Evolutionary conservation across 768 basidiomycete genomes (phyloP), one percentile per base, ranked within the genome.

Genomic region (Naganishia vishniacii): DNA sequence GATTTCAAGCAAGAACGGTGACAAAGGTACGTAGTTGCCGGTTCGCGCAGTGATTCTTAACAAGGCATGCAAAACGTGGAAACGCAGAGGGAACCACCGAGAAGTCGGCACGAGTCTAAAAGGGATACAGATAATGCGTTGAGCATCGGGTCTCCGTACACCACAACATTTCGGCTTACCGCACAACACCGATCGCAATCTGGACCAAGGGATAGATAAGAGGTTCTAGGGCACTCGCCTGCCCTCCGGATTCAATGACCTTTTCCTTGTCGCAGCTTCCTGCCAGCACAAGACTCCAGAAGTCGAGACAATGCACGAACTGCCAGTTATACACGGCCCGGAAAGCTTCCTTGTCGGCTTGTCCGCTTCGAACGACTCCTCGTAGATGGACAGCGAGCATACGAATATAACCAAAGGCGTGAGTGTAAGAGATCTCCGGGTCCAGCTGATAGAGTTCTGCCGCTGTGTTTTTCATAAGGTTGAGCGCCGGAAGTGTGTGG

Each of bases 301-400:
- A 98, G 80, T 99, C 95, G 68, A 99, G 80, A 64, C 86, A 89
- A 75, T 99, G 95, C 2, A 87, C 88, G 69, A 87, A 97, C 79
- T 97, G 95, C 95, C 95, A 99, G 79, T 97, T 99, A 79, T 99
- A 95, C 23, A 99, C 94, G 70, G 88, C 86, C 76, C 87, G 87
- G 79, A 88, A 93, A 9, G 90, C 86, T 69, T 98, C 92, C 87
- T 91, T 75, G 40, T 66, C 63, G 29, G 61, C 56, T 51, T 65
- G 59, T 23, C 61, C 63, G 41, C 58, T 34, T 51, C 72, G 70
- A 4, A 74, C 71, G 40, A 75, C 73, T n/a, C 62, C 69, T 47
- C 95, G 81, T 42, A 99, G 81, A 72, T 90, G 89, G 60, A 98
- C 87, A 1, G 94, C 95, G 32, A 99, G 84, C 75, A 92, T 90